A percentile compares a stretch with the other conserved stretches of the same genome.
These are phyloP conservation scores for Pulveroboletus sp. DNA, from an alignment of 768 basidiomycete species.

Conservation along the genomic window DNA sequence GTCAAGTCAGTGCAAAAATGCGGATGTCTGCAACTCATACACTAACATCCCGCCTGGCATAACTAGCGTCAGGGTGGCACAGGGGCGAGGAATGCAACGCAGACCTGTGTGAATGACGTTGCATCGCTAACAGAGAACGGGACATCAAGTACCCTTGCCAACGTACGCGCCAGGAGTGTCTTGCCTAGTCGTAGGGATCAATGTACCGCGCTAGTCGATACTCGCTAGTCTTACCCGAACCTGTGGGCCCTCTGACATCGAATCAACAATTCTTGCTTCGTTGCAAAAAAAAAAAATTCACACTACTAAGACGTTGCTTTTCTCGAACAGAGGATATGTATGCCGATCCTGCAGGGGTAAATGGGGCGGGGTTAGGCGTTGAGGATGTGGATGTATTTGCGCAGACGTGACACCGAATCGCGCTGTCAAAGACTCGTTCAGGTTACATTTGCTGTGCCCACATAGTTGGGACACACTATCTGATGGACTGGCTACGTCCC, in stretches of 20 bases:
- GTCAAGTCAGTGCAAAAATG: slow-evolving; percentile 2
- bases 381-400: slow-evolving; percentile 56
- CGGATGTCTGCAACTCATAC: not conserved
- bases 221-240: slow-evolving; percentile 56
- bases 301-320: slow-evolving; percentile 94
- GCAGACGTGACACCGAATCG: slow-evolving; percentile 48
- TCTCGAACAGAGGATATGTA: slow-evolving; percentile 68
- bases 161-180: slow-evolving; percentile 82
- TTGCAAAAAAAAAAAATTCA: slow-evolving; percentile 28
- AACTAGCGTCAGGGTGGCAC: slow-evolving; percentile 9
- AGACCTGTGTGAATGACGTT: slow-evolving; percentile 87
- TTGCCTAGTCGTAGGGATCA: slow-evolving; percentile 51
- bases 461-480: slow-evolving; percentile 26
- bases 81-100: slow-evolving; percentile 11
- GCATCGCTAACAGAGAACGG: slow-evolving; percentile 94
- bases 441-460: not conserved
- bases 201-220: not conserved
- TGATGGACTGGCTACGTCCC: slow-evolving; percentile 22
- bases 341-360: slow-evolving; percentile 39
- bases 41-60: slow-evolving; percentile 66
- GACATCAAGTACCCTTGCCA: slow-evolving; percentile 88
- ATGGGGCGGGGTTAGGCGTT: slow-evolving; percentile 33
- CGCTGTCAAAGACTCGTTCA: slow-evolving; percentile 21
- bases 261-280: slow-evolving; percentile 6
- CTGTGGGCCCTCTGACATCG: slow-evolving; percentile 67